Evolutionary conservation across 129 eudicot species (phyloP).

Genomic region (Flaveria trinervia): DNA sequence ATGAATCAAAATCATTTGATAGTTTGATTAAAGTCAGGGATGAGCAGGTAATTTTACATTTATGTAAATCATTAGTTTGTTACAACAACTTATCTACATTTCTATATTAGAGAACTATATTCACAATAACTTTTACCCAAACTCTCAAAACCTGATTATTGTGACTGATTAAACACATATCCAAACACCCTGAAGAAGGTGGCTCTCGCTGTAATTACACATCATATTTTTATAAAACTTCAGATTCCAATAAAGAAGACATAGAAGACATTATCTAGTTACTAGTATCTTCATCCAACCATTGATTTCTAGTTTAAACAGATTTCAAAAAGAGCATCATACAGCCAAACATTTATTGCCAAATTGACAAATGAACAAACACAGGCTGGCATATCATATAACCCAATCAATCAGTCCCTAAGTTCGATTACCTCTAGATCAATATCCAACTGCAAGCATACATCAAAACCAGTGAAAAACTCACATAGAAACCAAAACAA

Average conservation of each 20-base stretch:
- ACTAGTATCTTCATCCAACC: neutral
- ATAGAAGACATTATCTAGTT: neutral
- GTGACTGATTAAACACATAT: neutral
- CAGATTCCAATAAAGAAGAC: neutral
- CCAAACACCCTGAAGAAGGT: neutral
- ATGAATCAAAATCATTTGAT: neutral
- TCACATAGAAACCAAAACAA: slow-evolving; percentile 2
- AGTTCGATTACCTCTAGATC: neutral
- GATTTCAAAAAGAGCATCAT: slow-evolving; percentile 5
- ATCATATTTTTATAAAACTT: neutral
- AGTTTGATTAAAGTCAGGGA: slow-evolving; percentile 4
- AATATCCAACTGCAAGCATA: slow-evolving; percentile 10
- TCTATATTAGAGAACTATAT: neutral
- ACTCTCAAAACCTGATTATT: neutral
- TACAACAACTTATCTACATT: neutral
- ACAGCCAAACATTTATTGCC: neutral
- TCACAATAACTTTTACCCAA: neutral
- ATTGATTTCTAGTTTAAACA: slow-evolving; percentile 17
- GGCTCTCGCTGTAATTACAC: neutral
- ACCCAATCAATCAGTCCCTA: neutral
- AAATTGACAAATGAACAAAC: neutral
- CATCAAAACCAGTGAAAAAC: neutral
- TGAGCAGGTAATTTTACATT: neutral
- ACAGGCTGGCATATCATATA: neutral
- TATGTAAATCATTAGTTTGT: slow-evolving; percentile 17